Conservation (phyloP, 495 filamentous ascomycete genomes). For the Hypomontagnella submonticulosa region DNA sequence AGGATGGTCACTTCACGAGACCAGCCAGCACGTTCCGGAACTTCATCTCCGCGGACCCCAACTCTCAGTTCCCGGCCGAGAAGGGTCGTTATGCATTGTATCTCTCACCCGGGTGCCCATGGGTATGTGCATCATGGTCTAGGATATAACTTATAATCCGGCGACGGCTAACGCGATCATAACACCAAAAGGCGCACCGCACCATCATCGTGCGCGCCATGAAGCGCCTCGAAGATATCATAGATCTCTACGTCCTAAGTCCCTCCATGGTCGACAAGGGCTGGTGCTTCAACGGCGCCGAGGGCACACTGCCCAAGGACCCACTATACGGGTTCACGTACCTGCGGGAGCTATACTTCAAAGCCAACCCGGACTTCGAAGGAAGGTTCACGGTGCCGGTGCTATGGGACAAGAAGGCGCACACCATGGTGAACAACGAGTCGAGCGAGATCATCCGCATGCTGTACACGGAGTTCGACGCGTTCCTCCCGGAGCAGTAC, state of each 20-base stretch:
- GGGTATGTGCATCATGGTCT: constrained; percentile 52
- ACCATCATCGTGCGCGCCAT: constrained; percentile 70
- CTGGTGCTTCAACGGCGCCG: constrained; percentile 73
- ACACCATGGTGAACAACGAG: constrained; percentile 79
- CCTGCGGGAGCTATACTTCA: constrained; percentile 72
- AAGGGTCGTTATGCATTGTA: constrained; percentile 77
- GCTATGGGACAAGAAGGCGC: constrained; percentile 75
- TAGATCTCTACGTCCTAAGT: constrained; percentile 68
- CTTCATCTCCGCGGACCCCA: constrained; percentile 59
- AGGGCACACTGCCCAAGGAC: constrained; percentile 65
- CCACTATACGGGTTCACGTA: constrained; percentile 71
- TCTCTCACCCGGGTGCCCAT: constrained; percentile 73
- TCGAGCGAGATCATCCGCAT: constrained; percentile 80
- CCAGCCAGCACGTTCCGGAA: constrained; percentile 61
- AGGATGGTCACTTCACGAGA: constrained; percentile 64
- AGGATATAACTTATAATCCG: neutral
- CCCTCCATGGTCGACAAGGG: constrained; percentile 64
- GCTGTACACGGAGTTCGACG: constrained; percentile 76
- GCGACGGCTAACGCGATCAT: constrained; percentile 8
- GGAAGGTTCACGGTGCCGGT: constrained; percentile 77
- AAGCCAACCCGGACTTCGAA: constrained; percentile 68
- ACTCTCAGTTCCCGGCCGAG: constrained; percentile 69
- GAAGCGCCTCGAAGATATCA: constrained; percentile 72
- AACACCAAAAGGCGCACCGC: constrained; percentile 64
- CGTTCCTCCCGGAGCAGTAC: constrained; percentile 69